phyloP scores from a whole-genome alignment of 495 filamentous ascomycete genomes.

The Penicillium riverlandense region DNA sequence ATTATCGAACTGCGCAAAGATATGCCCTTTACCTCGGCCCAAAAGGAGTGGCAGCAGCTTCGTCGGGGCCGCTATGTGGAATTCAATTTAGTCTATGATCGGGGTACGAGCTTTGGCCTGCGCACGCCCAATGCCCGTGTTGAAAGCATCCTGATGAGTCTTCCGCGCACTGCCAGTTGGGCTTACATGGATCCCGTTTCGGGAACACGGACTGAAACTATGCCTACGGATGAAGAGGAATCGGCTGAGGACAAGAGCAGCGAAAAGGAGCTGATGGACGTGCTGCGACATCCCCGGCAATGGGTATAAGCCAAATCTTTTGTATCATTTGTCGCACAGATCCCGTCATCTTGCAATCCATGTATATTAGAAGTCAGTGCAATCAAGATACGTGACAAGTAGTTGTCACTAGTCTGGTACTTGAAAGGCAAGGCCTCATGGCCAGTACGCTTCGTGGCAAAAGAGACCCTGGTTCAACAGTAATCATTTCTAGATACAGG shows the following conservation, averaged over 20 bases:
- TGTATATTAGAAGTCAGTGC: background rate
- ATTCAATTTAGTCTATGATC: slow-evolving; percentile 97
- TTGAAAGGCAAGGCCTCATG: too few relatives aligned
- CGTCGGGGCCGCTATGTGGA: slow-evolving; percentile 91
- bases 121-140: slow-evolving; percentile 87
- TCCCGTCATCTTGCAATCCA: background rate
- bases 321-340: background rate
- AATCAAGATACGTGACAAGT: too few relatives aligned
- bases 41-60: slow-evolving; percentile 97
- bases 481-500: too few relatives aligned
- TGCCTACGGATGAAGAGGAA: slow-evolving; percentile 20
- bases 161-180: slow-evolving; percentile 91
- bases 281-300: slow-evolving; percentile 77
- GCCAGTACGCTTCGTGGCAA: too few relatives aligned
- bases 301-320: slow-evolving; percentile 59
- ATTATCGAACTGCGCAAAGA: slow-evolving; percentile 85
- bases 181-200: slow-evolving; percentile 78
- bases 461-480: too few relatives aligned
- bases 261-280: slow-evolving; percentile 69
- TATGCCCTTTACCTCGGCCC: slow-evolving; percentile 73
- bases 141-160: slow-evolving; percentile 95
- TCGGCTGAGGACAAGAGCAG: slow-evolving; percentile 38
- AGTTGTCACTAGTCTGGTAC: too few relatives aligned
- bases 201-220: slow-evolving; percentile 34
- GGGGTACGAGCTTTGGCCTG: slow-evolving; percentile 89